These are phyloP conservation scores for Kalmusia sp. DNA, from an alignment of 2,329 filamentous ascomycete genomes.

Conservation along the genomic window DNA sequence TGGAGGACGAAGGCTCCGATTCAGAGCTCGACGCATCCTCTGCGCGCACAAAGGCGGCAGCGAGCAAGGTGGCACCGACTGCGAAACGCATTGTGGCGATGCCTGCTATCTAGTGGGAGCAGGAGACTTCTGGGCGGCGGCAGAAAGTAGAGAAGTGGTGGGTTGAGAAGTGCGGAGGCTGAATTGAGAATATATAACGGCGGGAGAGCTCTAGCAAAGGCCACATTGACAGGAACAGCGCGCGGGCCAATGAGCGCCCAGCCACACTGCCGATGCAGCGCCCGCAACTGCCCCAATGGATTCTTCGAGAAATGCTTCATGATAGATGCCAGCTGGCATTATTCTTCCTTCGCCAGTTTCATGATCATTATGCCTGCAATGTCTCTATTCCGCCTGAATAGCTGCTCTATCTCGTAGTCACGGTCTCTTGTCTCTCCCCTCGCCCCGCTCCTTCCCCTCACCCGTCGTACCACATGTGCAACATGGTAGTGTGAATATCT, in stretches of 20 bases:
- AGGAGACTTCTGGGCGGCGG: constrained; percentile 33
- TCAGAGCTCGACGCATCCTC: constrained; percentile 63
- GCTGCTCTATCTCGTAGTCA: background rate
- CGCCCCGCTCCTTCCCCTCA: constrained; percentile 8
- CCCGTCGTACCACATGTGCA: constrained; percentile 4
- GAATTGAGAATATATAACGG: constrained; percentile 14
- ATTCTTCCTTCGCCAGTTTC: background rate
- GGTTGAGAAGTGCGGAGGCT: constrained; percentile 17
- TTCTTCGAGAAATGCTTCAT: constrained; percentile 28
- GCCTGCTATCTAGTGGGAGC: constrained; percentile 37
- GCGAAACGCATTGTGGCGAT: constrained; percentile 63
- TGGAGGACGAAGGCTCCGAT: constrained; percentile 60
- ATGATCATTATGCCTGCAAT: background rate
- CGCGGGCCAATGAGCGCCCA: constrained; percentile 7
- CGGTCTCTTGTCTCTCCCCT: background rate
- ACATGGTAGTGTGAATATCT: background rate
- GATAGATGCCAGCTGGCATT: constrained; percentile 30
- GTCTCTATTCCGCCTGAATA: constrained; percentile 7
- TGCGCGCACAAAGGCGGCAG: constrained; percentile 75
- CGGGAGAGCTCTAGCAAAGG: constrained; percentile 8
- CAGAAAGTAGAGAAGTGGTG: constrained; percentile 22
- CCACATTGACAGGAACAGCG: constrained; percentile 10
- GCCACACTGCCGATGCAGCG: constrained; percentile 1
- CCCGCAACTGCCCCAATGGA: constrained; percentile 19
- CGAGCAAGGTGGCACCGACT: constrained; percentile 74